Percentiles rank a stretch among this genome's conserved stretches.
Evolutionary conservation across 805 yeast genomes (phyloP).

Genomic region (Yarrowia sp.): DNA sequence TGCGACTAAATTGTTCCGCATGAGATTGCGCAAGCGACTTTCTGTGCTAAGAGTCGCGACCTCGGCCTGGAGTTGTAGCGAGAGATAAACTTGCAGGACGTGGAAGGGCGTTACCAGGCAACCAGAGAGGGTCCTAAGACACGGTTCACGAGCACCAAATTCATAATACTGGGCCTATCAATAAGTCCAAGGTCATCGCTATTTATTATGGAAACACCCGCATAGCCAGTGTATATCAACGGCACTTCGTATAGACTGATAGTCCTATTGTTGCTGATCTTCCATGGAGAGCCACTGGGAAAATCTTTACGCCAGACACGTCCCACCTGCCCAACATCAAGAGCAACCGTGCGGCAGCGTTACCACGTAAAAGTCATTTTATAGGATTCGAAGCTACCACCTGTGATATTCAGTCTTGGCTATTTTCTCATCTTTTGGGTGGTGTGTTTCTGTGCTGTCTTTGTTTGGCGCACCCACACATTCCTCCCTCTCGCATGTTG

Average conservation of each 20-base stretch:
- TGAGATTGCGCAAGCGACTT: background rate
- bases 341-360: background rate
- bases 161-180: too few relatives aligned
- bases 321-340: background rate
- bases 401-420: background rate
- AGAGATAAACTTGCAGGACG: background rate
- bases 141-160: background rate
- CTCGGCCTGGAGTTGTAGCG: background rate
- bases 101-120: background rate
- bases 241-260: background rate
- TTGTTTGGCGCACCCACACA: background rate
- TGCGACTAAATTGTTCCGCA: background rate
- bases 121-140: background rate
- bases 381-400: background rate
- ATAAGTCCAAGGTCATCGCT: too few relatives aligned
- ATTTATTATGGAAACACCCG: too few relatives aligned
- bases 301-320: background rate
- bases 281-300: background rate
- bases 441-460: background rate
- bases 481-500: background rate
- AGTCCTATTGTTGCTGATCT: conserved; percentile 1
- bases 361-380: background rate
- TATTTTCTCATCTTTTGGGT: background rate
- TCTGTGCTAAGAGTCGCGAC: background rate
- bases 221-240: background rate